A percentile compares a stretch with the other conserved stretches of the same genome.
Conservation (phyloP, 768 basidiomycete genomes). For the Cytidiella melzeri region DNA sequence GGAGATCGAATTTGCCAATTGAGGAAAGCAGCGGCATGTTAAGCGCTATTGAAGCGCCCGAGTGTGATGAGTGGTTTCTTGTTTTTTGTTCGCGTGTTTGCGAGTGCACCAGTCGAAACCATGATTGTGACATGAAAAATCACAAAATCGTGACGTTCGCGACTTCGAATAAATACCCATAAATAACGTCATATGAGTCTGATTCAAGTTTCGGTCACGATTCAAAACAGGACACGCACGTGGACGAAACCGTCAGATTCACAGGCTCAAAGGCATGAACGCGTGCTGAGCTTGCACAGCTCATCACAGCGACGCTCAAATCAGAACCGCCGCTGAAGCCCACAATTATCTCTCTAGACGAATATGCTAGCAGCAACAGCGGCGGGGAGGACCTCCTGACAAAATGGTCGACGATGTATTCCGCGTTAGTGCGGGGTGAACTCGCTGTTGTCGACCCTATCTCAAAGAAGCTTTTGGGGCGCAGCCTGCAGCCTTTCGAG, state of each 20-base stretch:
- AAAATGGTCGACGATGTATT: slow-evolving; percentile 26
- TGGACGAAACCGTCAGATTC: slow-evolving; percentile 25
- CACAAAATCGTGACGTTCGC: no score
- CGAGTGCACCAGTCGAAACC: no score
- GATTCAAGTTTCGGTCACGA: no score
- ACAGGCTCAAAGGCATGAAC: slow-evolving; percentile 21
- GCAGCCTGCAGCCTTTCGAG: slow-evolving; percentile 22
- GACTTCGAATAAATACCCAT: no score
- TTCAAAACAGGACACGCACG: slow-evolving; percentile 12
- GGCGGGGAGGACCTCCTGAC: slow-evolving; percentile 22
- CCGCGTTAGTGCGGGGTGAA: slow-evolving; percentile 26
- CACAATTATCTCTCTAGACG: slow-evolving; percentile 20
- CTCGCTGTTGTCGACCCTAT: slow-evolving; percentile 22
- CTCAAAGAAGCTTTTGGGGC: slow-evolving; percentile 23
- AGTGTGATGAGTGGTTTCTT: no score
- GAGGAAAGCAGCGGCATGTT: no score
- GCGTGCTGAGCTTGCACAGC: slow-evolving; percentile 21
- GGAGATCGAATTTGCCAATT: no score
- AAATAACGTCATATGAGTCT: background rate
- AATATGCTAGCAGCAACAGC: slow-evolving; percentile 21
- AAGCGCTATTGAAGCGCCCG: no score
- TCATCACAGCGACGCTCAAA: slow-evolving; percentile 16
- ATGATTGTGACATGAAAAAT: no score
- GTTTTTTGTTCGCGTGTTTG: no score
- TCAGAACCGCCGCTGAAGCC: slow-evolving; percentile 18